A percentile compares a stretch with the other conserved stretches of the same genome.
phyloP scores from a whole-genome alignment of 1,139 yeast genomes.

The Taphrina flavorubra region DNA sequence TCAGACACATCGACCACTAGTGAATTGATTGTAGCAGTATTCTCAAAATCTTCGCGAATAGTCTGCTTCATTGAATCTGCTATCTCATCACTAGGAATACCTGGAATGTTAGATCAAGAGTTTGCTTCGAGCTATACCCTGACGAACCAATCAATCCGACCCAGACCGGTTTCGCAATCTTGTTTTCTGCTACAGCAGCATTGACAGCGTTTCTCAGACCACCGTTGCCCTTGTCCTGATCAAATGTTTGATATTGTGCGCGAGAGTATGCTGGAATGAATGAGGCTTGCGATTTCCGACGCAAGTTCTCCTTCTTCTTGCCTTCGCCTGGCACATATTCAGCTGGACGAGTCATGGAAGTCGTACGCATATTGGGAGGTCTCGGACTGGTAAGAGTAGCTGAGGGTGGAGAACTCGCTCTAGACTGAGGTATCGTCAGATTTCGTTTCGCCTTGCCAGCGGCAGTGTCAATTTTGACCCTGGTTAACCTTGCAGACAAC shows the following conservation, averaged over 20 bases:
- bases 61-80: conserved; percentile 60
- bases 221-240: conserved; percentile 80
- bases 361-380: conserved; percentile 20
- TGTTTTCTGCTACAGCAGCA: conserved; percentile 60
- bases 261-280: conserved; percentile 57
- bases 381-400: conserved; percentile 27
- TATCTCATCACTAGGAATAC: conserved; percentile 86
- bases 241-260: conserved; percentile 77
- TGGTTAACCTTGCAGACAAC: conserved; percentile 16
- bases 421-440: conserved; percentile 39
- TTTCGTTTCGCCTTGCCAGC: conserved; percentile 12
- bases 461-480: conserved; percentile 10
- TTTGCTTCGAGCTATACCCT: background rate
- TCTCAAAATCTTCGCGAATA: conserved; percentile 47
- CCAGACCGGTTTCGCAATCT: conserved; percentile 66
- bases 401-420: conserved; percentile 41
- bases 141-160: conserved; percentile 59
- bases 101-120: conserved; percentile 57
- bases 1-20: conserved; percentile 36
- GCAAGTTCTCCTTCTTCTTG: conserved; percentile 21
- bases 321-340: conserved; percentile 23
- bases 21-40: conserved; percentile 2
- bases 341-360: conserved; percentile 34
- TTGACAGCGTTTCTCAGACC: conserved; percentile 86
- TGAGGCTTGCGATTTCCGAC: conserved; percentile 16